Conservation (phyloP, 2,329 filamentous ascomycete species). For the Magnaporthiopsis rhizophila region DNA sequence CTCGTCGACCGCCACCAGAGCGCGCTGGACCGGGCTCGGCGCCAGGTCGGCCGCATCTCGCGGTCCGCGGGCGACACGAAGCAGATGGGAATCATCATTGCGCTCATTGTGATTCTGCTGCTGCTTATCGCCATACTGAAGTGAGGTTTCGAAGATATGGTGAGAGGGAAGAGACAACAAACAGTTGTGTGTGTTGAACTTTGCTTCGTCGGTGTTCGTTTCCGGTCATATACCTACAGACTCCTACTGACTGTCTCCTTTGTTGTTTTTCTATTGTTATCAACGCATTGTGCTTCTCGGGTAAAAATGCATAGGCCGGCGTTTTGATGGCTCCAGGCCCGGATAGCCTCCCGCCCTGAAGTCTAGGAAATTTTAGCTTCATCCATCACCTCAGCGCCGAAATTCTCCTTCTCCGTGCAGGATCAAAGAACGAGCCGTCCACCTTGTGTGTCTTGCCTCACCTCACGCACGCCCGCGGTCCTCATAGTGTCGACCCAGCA, state of each 20-base stretch:
- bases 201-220: not conserved
- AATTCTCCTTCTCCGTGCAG: no score
- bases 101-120: constrained; percentile 73
- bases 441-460: no score
- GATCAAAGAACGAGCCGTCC: no score
- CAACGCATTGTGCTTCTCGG: not conserved
- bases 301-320: not conserved
- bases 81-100: constrained; percentile 76
- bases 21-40: constrained; percentile 67
- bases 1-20: constrained; percentile 73
- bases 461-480: no score
- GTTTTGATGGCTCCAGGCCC: not conserved
- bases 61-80: constrained; percentile 74
- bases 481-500: no score
- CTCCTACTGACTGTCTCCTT: not conserved
- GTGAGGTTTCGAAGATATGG: constrained; percentile 26
- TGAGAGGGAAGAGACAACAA: no score
- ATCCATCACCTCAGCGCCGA: not conserved
- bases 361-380: constrained; percentile 10
- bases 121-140: constrained; percentile 78
- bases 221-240: no score
- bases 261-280: not conserved
- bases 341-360: constrained; percentile 6
- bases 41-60: constrained; percentile 52
- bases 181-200: not conserved